These are phyloP conservation scores for Epichloe sp. DNA, from an alignment of 2,329 filamentous ascomycete genomes.

Conservation along the genomic window DNA sequence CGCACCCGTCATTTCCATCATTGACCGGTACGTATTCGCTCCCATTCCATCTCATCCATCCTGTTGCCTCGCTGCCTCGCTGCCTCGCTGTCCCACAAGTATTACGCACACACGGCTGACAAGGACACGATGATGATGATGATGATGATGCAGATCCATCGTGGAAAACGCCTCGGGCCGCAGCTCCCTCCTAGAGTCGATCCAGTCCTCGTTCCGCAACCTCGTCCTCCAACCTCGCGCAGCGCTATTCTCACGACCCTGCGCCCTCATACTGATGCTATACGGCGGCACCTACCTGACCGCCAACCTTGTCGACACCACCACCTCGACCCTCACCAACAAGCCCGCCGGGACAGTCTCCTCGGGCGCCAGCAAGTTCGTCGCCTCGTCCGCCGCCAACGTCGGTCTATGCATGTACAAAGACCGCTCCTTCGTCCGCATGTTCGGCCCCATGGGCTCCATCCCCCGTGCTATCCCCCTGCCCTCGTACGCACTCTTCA, in stretches of 20 bases:
- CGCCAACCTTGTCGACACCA: conserved; percentile 77
- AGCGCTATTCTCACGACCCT: conserved; percentile 52
- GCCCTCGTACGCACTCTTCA: conserved; percentile 66
- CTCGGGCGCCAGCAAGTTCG: conserved; percentile 67
- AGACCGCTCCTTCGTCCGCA: conserved; percentile 69
- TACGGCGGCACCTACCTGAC: conserved; percentile 86
- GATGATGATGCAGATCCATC: conserved; percentile 41
- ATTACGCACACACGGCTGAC: too few species aligned
- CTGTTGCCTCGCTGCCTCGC: too few species aligned
- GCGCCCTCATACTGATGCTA: conserved; percentile 56
- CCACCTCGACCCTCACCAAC: conserved; percentile 48
- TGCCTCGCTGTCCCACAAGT: too few species aligned
- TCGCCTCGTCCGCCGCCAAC: conserved; percentile 68
- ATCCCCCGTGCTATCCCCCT: conserved; percentile 42
- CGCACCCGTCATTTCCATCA: conserved; percentile 74
- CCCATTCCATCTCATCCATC: neutral
- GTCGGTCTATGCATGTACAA: conserved; percentile 81
- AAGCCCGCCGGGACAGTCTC: conserved; percentile 50
- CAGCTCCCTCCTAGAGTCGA: conserved; percentile 42
- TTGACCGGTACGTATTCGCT: conserved; percentile 57
- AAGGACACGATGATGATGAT: neutral
- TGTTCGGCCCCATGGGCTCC: conserved; percentile 55
- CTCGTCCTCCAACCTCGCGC: conserved; percentile 47
- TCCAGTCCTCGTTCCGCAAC: conserved; percentile 42
- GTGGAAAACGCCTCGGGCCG: conserved; percentile 72